phyloP scores from a whole-genome alignment of 805 yeast genomes.

The Myxozyma neglecta region DNA sequence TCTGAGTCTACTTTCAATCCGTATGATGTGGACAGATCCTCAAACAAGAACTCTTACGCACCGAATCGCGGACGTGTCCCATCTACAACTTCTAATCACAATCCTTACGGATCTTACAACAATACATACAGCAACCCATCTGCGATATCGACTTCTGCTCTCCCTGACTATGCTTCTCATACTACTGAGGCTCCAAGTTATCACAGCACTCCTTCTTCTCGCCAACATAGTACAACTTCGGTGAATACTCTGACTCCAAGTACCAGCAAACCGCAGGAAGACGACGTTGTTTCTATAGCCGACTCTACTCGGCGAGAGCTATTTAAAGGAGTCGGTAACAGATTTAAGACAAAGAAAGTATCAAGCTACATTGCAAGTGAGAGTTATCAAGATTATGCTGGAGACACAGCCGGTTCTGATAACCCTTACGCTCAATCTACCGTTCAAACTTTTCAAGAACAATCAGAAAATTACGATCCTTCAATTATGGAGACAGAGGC shows the following conservation, averaged over 20 bases:
- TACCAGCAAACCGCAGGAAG: background rate
- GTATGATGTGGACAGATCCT: slow-evolving; percentile 5
- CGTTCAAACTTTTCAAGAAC: background rate
- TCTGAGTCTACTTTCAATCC: slow-evolving; percentile 11
- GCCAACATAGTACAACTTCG: background rate
- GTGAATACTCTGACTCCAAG: background rate
- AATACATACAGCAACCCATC: background rate
- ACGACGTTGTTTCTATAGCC: slow-evolving; percentile 11
- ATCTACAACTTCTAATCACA: background rate
- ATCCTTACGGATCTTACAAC: background rate
- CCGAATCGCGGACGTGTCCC: slow-evolving; percentile 3
- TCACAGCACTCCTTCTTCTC: slow-evolving; percentile 3
- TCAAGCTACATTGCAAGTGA: background rate
- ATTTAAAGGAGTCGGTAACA: slow-evolving; percentile 15
- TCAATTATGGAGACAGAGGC: slow-evolving; percentile 33
- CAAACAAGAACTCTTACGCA: slow-evolving; percentile 1
- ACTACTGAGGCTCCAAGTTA: slow-evolving; percentile 1
- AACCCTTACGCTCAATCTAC: background rate
- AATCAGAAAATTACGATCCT: slow-evolving; percentile 21
- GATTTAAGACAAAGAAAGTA: slow-evolving; percentile 2
- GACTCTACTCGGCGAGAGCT: slow-evolving; percentile 19
- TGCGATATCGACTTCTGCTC: slow-evolving; percentile 3
- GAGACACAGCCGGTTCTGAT: background rate
- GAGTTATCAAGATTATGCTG: background rate
- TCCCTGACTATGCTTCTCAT: slow-evolving; percentile 2